Percentiles rank a stretch among this genome's conserved stretches.
phyloP scores from a whole-genome alignment of 225 moss, liverwort and hornwort species.

The Physcomitrium patens region DNA sequence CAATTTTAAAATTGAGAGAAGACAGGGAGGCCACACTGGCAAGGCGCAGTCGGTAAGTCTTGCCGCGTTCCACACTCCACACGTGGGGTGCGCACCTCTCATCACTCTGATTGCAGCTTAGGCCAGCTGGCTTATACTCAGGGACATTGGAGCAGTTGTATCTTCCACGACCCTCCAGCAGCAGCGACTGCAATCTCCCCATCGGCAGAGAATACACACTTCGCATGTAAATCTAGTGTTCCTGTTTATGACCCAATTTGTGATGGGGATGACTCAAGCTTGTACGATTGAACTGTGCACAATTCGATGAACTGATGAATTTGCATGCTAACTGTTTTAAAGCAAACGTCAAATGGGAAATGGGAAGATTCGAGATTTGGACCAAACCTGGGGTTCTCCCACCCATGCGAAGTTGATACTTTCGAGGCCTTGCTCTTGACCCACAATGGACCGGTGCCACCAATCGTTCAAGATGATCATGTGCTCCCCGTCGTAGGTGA shows the following conservation, averaged over 20 bases:
- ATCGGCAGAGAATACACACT: neutral
- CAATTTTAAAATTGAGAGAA: slow-evolving; percentile 42
- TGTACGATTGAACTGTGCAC: neutral
- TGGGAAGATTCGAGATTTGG: neutral
- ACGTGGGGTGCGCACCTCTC: slow-evolving; percentile 40
- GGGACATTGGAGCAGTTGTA: slow-evolving; percentile 49
- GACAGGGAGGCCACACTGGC: slow-evolving; percentile 36
- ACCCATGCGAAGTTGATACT: slow-evolving; percentile 51
- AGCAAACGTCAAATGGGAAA: neutral
- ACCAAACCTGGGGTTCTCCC: slow-evolving; percentile 59
- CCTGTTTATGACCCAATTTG: neutral
- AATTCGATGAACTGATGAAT: neutral
- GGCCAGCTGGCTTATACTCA: slow-evolving; percentile 25
- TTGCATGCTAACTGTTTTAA: neutral
- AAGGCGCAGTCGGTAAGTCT: slow-evolving; percentile 41
- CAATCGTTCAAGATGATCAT: slow-evolving; percentile 58
- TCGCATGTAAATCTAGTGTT: neutral
- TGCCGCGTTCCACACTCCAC: slow-evolving; percentile 25
- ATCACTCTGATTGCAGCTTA: slow-evolving; percentile 49
- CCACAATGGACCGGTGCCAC: slow-evolving; percentile 58
- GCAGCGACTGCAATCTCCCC: slow-evolving; percentile 38
- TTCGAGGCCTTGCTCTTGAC: slow-evolving; percentile 60
- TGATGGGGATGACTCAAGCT: neutral
- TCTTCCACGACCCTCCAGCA: slow-evolving; percentile 49
- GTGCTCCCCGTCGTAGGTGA: slow-evolving; percentile 51